phyloP scores from a whole-genome alignment of 148 eudicot genomes.

The Vaccinium vitisidaea region DNA sequence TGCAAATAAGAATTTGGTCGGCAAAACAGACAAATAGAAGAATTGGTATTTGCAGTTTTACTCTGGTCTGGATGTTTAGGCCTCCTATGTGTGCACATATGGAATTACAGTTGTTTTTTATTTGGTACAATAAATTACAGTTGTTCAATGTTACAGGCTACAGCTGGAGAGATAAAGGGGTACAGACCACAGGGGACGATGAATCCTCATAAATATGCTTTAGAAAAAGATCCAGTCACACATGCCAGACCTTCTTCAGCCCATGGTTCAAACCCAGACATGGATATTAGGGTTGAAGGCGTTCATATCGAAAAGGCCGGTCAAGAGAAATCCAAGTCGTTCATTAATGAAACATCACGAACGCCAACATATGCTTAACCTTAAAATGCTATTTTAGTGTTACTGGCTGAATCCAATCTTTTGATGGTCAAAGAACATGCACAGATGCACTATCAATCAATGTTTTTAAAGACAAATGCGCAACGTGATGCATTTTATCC shows the following conservation, averaged over 20 bases:
- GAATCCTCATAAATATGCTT: neutral
- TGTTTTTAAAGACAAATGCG: neutral
- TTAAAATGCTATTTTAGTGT: neutral
- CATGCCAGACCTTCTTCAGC: neutral
- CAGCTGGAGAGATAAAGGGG: neutral
- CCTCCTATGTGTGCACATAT: neutral
- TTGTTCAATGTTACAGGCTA: neutral
- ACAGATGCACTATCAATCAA: neutral
- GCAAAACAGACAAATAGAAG: neutral
- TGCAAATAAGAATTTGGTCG: neutral
- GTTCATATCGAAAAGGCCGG: neutral
- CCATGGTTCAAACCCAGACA: neutral
- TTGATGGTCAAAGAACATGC: neutral
- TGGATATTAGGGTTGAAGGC: neutral
- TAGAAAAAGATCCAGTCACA: neutral
- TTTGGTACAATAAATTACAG: neutral
- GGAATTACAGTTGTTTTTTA: neutral
- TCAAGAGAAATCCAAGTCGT: conserved; percentile 1
- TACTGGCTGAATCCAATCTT: neutral
- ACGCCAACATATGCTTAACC: neutral
- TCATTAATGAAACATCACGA: neutral
- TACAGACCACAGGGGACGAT: neutral
- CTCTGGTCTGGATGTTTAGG: neutral
- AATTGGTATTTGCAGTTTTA: neutral
- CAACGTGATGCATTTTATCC: neutral